Evolutionary conservation across 2,329 filamentous ascomycete genomes (phyloP), one percentile per base, ranked within the genome.

Genomic region (Fusarium longipes): DNA sequence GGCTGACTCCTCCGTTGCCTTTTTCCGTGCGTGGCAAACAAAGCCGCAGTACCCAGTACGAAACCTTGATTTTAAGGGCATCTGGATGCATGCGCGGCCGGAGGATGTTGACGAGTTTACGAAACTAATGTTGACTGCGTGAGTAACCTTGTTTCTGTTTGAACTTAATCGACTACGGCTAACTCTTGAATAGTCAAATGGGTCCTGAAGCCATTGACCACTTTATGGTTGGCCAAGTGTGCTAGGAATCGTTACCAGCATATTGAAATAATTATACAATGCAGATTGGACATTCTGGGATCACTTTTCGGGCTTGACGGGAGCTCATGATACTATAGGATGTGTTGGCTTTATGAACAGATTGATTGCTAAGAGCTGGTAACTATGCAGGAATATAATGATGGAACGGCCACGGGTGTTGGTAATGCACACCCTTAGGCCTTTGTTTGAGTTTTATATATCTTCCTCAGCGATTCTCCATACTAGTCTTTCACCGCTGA

Each of bases 1-100:
- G 17, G 80, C 82, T 1, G 59, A 69, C 29, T 77, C 76, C 6
- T 79, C 81, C 2, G 71, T 79, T 20, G 76, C 79, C 4, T 83
- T 83, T 63, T 82, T 75, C 68, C 76, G 73, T 3, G 77, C 80
- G 4, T 83, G 81, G 82, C 77, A 79, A n/a, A 76, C 78, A 32
- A 80, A 79, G 73, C 78, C 79, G 10, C 74, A 79, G 47, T 81
- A 75, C 47, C 61, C 66, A 33, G 74, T 81, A 36, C 54, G 70
- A n/a, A 70, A 77, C 27, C 68, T 79, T 62, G 70, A 74, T 44
- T 79, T 80, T 42, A 69, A 75, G 39, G 76, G 79, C 1, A 74
- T 80, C 17, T 79, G 78, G 76, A 63, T 74, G 68, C 75, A 79
- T 29, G 79, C 73, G 8, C 72, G 70, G 11, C 74, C 79, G 0